These are phyloP conservation scores for Alectoria sarmentosa DNA, from an alignment of 495 filamentous ascomycete species.

Conservation along the genomic window DNA sequence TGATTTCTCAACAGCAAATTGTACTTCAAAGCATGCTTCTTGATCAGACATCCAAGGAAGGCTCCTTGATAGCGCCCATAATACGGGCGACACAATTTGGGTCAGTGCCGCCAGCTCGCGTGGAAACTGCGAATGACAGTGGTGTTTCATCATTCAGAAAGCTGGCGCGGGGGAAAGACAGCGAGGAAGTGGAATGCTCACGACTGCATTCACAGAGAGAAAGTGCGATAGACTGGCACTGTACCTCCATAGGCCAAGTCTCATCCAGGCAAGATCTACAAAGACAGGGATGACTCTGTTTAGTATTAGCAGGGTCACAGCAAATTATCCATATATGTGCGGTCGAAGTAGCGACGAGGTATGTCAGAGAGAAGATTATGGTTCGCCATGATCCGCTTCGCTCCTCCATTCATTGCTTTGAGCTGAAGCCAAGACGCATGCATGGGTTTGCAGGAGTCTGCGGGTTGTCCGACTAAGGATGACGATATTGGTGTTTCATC, in stretches of 20 bases:
- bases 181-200: neutral
- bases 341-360: neutral
- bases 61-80: neutral
- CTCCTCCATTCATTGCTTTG: conserved; percentile 17
- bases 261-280: too few relatives aligned
- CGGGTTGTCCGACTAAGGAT: conserved; percentile 33
- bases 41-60: conserved; percentile 2
- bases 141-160: neutral
- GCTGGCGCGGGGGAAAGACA: neutral
- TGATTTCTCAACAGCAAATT: neutral
- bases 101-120: neutral
- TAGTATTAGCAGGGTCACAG: neutral
- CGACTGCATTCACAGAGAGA: neutral
- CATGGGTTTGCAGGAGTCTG: conserved; percentile 11
- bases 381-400: conserved; percentile 27
- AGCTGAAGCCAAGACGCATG: conserved; percentile 16
- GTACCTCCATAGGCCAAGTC: neutral
- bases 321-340: neutral
- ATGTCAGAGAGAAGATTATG: conserved; percentile 34
- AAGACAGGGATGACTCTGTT: neutral
- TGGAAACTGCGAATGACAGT: neutral
- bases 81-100: neutral
- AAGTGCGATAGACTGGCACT: neutral
- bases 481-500: conserved; percentile 33
- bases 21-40: neutral